Conservation (phyloP, 306 rosid species). For the Cotoneaster glaucophyllus region DNA sequence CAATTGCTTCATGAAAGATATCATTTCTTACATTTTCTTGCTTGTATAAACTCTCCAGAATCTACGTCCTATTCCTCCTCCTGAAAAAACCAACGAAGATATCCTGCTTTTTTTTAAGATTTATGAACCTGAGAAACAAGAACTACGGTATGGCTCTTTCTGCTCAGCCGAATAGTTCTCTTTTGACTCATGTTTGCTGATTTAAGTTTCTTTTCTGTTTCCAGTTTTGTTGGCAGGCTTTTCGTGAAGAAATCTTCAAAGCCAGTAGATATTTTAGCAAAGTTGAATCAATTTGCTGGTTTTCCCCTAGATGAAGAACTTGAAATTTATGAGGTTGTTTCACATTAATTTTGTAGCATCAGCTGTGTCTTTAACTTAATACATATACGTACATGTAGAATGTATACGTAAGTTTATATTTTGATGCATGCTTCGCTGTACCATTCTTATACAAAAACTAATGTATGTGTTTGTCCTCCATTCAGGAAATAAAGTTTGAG, state of each 20-base stretch:
- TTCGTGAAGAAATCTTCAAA: conserved; percentile 50
- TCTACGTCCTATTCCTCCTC: no score
- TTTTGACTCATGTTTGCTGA: no score
- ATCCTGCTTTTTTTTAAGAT: no score
- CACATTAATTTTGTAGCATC: background rate
- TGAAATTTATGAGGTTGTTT: conserved; percentile 75
- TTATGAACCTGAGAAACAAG: no score
- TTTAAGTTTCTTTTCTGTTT: no score
- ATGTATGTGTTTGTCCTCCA: background rate
- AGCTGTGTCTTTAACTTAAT: background rate
- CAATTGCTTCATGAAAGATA: background rate
- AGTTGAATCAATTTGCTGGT: conserved; percentile 76
- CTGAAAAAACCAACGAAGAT: no score
- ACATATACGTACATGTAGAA: background rate
- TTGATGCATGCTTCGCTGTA: background rate
- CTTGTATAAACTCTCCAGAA: conserved; percentile 29
- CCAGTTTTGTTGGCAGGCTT: conserved; percentile 78
- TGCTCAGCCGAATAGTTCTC: no score
- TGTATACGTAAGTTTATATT: background rate
- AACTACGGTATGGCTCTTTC: no score
- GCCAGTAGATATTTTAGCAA: conserved; percentile 62
- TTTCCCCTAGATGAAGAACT: conserved; percentile 63
- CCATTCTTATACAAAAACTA: background rate
- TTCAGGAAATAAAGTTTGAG: conserved; percentile 80
- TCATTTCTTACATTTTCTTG: background rate